Evolutionary conservation across 305 asterid genomes (phyloP), one percentile per base, ranked within the genome.

Genomic region (Stenogyne calaminthoides): DNA sequence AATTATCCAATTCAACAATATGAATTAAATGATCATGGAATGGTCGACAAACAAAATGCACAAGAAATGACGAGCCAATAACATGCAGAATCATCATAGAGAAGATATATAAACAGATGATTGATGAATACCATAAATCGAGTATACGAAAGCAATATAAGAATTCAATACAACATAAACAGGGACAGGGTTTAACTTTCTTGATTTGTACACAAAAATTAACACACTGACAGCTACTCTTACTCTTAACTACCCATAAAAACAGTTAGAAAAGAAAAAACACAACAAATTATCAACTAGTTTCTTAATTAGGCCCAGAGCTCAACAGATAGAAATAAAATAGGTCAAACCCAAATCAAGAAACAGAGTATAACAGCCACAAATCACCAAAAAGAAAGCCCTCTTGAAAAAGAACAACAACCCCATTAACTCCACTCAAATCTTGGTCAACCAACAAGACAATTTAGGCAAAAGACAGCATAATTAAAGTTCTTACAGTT

Each of bases 401-500:
- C 63, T 34, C 20, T 14, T 7, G 32, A n/a, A 47, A 20, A 79
- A 56, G 52, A 19, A 39, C n/a, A 10, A 25, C 67, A 36, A 70
- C 7, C 59, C 63, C 49, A 61, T 11, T n/a, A n/a, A 16, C 44
- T 20, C 4, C 5, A 39, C 64, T 42, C 71, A 69, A 67, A 69
- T 62, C 34, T 36, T 42, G 74, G 71, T 51, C 76, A 77, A 72
- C 69, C 71, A 69, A 25, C 34, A 51, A 34, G 40, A 46, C 64
- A 55, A 70, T 2, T 34, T 5, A 2, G 56, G 19, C 18, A 65
- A 64, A 10, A 46, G 15, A 25, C 37, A 6, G 15, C 32, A 19
- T 7, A 19, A 25, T 25, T 25, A 25, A 67, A 40, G 34, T 72
- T 58, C 75, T 44, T 78, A 90, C 96, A 75, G 80, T 76, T 73